Conservation (phyloP, 306 rosid genomes). For the Oxytropis ochrocephala region DNA sequence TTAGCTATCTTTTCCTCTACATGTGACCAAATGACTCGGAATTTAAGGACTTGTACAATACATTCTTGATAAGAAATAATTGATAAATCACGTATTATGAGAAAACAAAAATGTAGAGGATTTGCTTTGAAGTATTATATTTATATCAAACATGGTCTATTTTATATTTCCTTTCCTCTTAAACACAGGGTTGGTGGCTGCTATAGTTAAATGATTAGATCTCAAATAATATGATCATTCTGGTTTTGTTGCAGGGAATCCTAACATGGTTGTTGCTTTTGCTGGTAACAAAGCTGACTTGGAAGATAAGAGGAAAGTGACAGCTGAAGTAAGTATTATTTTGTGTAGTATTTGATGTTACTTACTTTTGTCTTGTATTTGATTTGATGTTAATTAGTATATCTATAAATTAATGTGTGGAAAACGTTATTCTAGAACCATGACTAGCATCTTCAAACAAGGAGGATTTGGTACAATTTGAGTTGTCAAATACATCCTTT, state of each 20-base stretch:
- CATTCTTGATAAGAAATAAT: neutral
- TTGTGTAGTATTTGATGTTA: neutral
- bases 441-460: neutral
- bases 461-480: neutral
- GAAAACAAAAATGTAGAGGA: neutral
- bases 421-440: neutral
- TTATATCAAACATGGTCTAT: neutral
- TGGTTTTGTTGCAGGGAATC: constrained; percentile 43
- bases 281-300: constrained; percentile 63
- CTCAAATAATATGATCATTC: neutral
- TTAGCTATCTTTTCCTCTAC: neutral
- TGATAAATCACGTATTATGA: neutral
- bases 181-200: neutral
- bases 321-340: constrained; percentile 43
- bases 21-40: neutral
- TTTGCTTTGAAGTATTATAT: neutral
- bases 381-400: neutral
- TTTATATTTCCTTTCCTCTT: neutral
- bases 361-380: neutral
- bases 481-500: neutral
- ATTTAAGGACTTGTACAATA: neutral
- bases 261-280: constrained; percentile 54
- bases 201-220: constrained; percentile 1
- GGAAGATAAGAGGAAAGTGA: constrained; percentile 59
- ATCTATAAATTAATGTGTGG: neutral